phyloP scores from a whole-genome alignment of 2,329 filamentous ascomycete species.

The Diplodia mutila region DNA sequence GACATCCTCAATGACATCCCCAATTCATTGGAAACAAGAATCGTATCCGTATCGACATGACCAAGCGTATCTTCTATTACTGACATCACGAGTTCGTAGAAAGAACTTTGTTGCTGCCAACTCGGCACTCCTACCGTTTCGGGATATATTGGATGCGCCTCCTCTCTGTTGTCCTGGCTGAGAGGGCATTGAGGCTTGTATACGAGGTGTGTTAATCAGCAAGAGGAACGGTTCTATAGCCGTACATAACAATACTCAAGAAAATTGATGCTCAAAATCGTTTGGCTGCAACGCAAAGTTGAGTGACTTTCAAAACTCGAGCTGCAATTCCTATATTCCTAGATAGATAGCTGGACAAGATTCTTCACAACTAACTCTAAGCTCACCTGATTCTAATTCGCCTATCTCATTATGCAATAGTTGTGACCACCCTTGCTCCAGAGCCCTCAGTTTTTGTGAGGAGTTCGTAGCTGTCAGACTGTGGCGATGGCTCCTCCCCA shows the following conservation, averaged over 20 bases:
- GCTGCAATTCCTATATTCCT: too few species aligned
- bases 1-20: not conserved
- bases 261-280: too few species aligned
- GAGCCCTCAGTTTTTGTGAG: not conserved
- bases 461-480: not conserved
- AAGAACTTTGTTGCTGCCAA: not conserved
- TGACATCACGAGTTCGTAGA: not conserved
- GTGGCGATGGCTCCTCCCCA: not conserved
- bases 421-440: not conserved
- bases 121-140: too few species aligned
- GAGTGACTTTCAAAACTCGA: too few species aligned
- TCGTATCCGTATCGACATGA: not conserved
- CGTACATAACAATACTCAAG: too few species aligned
- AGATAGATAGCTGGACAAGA: not conserved
- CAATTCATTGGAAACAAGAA: not conserved
- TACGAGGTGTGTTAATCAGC: too few species aligned
- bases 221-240: too few species aligned
- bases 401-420: not conserved
- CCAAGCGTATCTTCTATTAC: not conserved
- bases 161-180: too few species aligned
- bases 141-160: too few species aligned
- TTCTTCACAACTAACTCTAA: not conserved
- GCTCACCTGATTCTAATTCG: not conserved
- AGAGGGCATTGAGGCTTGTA: too few species aligned
- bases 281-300: too few species aligned